Base-by-base conservation (phyloP, 768 basidiomycete species). In the Termitomyces sp. region DNA sequence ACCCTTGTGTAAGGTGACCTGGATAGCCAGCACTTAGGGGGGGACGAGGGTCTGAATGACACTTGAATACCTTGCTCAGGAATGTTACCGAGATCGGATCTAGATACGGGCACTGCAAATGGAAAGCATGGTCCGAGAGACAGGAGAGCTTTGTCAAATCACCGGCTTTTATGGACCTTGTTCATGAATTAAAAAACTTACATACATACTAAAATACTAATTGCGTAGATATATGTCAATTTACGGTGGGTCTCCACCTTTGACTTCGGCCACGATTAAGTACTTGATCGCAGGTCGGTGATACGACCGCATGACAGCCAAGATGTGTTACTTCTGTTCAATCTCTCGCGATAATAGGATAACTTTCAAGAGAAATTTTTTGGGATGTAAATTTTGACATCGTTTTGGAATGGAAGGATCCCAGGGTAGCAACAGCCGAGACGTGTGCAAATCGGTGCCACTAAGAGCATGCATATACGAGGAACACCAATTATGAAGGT, bases 401-500 rank as follows among this genome's bases (percentile, higher is more conserved):
- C 6, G 50, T 32, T 53, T 44, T 45, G 41, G 24, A 57, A 57
- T 36, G 56, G 52, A 57, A 47, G 52, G n/a, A n/a, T 36, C 36
- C 54, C 45, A 38, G 50, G 50, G 36, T 41, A 57, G 54, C 49
- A 50, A 60, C 56, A 60, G 43, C 48, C 54, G 60, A 60, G 44
- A 54, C 63, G 28, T 28, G 26, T 40, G 52, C 38, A 41, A 41
- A 52, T 52, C 38, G 40, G 53, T 44, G 28, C n/a, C 40, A 41
- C 47, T 56, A 49, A 44, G 60, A 60, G 38, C 56, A 45, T 54
- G 44, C 24, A 46, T 30, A 58, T 62, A 60, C 57, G 62, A 57
- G 40, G 56, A 51, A 58, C 57, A 36, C 20, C 36, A 50, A 48
- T 58, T 41, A 65, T 52, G 54, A 47, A 61, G 33, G 57, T 60